phyloP scores from a whole-genome alignment of 352 stramenopile species.

The Blastocystis hominis region DNA sequence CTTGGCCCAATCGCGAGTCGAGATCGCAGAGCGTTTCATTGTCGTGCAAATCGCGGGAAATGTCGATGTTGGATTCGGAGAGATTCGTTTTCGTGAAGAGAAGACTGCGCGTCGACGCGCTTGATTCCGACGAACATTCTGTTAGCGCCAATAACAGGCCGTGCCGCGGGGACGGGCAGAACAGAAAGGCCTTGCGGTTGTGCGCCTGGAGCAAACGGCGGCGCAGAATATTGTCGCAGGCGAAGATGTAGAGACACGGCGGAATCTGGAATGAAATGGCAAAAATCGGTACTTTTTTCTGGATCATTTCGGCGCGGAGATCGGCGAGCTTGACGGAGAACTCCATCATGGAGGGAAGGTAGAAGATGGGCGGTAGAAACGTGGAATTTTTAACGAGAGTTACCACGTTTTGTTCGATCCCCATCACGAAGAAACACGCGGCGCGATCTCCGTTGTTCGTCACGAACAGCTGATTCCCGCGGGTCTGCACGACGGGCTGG shows the following conservation, averaged over 20 bases:
- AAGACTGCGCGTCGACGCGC: background rate
- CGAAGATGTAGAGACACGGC: background rate
- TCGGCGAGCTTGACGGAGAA: background rate
- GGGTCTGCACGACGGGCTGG: background rate
- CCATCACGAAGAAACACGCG: background rate
- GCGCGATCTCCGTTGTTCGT: constrained; percentile 23
- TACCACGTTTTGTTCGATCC: background rate
- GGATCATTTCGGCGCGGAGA: background rate
- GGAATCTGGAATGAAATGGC: background rate
- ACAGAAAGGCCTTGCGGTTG: background rate
- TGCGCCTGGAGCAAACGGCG: background rate
- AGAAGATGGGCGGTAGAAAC: background rate
- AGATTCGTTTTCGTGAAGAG: background rate
- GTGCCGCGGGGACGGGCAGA: background rate
- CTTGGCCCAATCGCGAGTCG: background rate
- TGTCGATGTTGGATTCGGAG: background rate
- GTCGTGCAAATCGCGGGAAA: background rate
- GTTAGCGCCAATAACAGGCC: background rate
- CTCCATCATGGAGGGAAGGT: constrained; percentile 39
- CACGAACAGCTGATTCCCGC: background rate
- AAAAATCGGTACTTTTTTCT: background rate
- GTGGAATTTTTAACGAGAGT: background rate
- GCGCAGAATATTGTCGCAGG: background rate
- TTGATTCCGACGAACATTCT: background rate
- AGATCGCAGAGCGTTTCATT: background rate